Conservation (phyloP, 1,284 basidiomycete species). For the Agroathelia rolfsii region DNA sequence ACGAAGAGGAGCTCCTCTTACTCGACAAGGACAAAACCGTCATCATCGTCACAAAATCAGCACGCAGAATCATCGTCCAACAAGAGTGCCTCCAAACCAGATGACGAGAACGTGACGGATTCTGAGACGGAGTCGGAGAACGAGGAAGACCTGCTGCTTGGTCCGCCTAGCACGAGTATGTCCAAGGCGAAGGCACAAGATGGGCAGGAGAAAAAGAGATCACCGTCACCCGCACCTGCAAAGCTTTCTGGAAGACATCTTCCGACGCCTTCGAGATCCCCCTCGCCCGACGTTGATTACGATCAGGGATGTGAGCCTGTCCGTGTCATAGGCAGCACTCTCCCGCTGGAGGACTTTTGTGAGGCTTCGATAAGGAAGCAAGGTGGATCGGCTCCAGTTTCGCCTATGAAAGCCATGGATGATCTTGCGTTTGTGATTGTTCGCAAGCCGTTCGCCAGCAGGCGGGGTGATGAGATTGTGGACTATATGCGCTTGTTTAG, state of each 20-base stretch:
- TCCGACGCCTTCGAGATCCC: constrained; percentile 42
- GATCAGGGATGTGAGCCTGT: constrained; percentile 37
- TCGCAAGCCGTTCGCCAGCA: constrained; percentile 54
- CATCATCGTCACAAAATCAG: too few species aligned
- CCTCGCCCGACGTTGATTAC: constrained; percentile 30
- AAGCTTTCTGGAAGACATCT: constrained; percentile 20
- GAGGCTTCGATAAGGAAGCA: too few species aligned
- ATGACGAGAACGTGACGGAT: constrained; percentile 31
- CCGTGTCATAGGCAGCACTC: constrained; percentile 62
- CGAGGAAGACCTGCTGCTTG: constrained; percentile 21
- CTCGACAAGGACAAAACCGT: constrained; percentile 43
- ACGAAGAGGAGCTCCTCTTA: constrained; percentile 49
- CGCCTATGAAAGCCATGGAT: constrained; percentile 75
- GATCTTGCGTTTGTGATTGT: constrained; percentile 68
- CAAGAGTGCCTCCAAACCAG: constrained; percentile 34
- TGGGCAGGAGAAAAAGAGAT: too few species aligned
- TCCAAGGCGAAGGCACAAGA: constrained; percentile 7
- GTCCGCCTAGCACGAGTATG: too few species aligned
- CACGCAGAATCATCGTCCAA: constrained; percentile 11
- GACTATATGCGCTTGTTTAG: constrained; percentile 65
- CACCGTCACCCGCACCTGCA: constrained; percentile 13
- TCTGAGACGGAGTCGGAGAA: too few species aligned
- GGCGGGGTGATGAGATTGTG: constrained; percentile 58
- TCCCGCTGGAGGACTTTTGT: constrained; percentile 75
- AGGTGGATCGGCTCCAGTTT: constrained; percentile 61